Base-by-base conservation (phyloP, 2,329 filamentous ascomycete genomes). In the Pseudopithomyces maydicus region DNA sequence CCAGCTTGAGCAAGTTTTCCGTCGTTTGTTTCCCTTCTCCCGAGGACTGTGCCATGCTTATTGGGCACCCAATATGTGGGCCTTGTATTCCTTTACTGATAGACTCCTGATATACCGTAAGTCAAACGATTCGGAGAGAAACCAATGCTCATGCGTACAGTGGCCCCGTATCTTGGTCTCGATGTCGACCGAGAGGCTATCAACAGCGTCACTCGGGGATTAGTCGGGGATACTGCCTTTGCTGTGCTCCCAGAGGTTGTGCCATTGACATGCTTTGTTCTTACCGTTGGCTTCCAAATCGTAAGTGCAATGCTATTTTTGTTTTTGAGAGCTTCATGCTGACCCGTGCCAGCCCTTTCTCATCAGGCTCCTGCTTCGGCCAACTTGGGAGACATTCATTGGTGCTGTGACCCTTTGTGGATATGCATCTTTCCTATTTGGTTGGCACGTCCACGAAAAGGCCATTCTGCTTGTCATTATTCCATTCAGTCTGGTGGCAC, bases 391-490 rank as follows among this genome's bases (percentile, higher is more conserved):
- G 60, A 90, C 85, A 54, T 98, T 99, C 72, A 85, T 98, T 41
- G 92, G 92, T 3, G 89, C 92, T 0, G 85, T 97, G 43, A 97
- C 94, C 0, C 86, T 98, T 15, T 98, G 95, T 71, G 95, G 91
- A 56, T 99, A 97, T 72, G 90, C 94, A 0, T 97, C 94, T 0
- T 99, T 99, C 79, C 83, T 99, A 10, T 98, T 98, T 67, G 94
- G 95, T 55, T 99, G 94, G 92, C 95, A 99, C 72, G 95, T 99
- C 8, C 95, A 99, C 69, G 95, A 99, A 74, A 99, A 99, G 77
- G 95, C 95, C 1, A 90, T 99, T 55, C 84, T 99, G 20, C 85
- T 98, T 19, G 90, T 98, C 71, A 92, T 99, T 64, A 90, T 98
- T 47, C 95, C 95, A 0, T 98, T 98, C 81, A 96, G 91, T 66